Conservation (phyloP, 169 alveolate species). For the Cryptosporidium viatorum region DNA sequence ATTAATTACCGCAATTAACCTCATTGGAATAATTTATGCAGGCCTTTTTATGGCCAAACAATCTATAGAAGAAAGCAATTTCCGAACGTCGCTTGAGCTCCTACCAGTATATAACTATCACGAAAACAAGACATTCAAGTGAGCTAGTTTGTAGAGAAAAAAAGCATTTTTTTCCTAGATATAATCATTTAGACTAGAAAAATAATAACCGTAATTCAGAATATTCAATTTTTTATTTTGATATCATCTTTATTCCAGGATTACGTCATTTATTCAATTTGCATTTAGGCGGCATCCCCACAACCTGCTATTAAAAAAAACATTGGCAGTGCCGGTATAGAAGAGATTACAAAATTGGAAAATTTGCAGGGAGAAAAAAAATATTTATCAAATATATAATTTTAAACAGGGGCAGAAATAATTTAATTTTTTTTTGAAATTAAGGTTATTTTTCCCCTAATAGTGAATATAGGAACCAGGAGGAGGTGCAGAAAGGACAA, state of each 20-base stretch:
- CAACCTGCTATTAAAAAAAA: not conserved
- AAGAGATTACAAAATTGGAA: slow-evolving; percentile 3
- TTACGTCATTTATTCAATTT: slow-evolving; percentile 5
- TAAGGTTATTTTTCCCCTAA: not conserved
- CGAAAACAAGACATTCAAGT: not conserved
- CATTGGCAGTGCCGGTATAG: slow-evolving; percentile 27
- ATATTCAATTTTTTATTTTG: not conserved
- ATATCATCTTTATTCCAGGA: not conserved
- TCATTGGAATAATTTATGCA: slow-evolving; percentile 30
- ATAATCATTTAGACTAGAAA: not conserved
- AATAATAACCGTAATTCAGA: not conserved
- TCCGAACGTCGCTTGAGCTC: slow-evolving; percentile 16
- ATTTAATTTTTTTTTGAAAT: slow-evolving; percentile 11
- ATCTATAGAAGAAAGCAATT: not conserved
- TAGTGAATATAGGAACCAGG: not conserved
- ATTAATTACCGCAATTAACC: slow-evolving; percentile 7
- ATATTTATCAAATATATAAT: not conserved
- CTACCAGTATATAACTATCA: slow-evolving; percentile 17
- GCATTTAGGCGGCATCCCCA: slow-evolving; percentile 71
- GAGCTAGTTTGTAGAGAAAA: not conserved
- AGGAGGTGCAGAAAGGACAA: slow-evolving; percentile 9
- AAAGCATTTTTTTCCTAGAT: not conserved
- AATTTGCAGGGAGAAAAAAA: not conserved
- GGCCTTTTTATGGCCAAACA: slow-evolving; percentile 30
- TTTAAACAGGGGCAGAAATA: slow-evolving; percentile 12